Base-by-base conservation (phyloP, 148 eudicot species). In the Cornus suecica region DNA sequence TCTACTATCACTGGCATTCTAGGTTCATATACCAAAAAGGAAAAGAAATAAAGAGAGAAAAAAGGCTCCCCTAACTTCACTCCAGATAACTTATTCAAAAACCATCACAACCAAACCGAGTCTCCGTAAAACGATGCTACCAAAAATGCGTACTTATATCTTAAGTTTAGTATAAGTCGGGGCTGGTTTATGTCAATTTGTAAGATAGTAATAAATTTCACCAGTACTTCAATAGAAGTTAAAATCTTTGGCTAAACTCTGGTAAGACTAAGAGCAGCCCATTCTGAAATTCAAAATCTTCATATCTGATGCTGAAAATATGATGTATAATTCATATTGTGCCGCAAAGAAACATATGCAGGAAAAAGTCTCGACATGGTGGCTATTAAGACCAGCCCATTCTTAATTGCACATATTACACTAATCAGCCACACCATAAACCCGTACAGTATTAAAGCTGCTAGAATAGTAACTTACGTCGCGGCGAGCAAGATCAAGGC, bases 401-500 rank as follows among this genome's bases (percentile, higher is more conserved):
- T 32, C 37, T 32, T 8, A 7, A 7, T 22, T 18, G 62, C 24
- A 58, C 25, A 20, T n/a, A 58, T 48, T 11, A 58, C 62, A 58
- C 62, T 20, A 58, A 5, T 58, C n/a, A 22, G 24, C 24, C 62
- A 18, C 62, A 58, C n/a, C n/a, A 58, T 22, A n/a, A 58, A 58
- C 62, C 10, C 28, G 42, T 22, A 15, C 6, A 63, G 56, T 22
- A 45, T 64, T 29, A 65, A 25, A 22, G 51, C 51, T 65, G 75
- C 45, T 15, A 81, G 56, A 61, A 65, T 10, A 20, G 22, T 37
- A 32, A 77, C 97, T 30, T 86, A 95, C 99, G 85, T 95, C 99
- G 81, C 89, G 92, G 78, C 97, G 88, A 79, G 99, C 99, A 80
- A 95, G 97, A 90, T 95, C 99, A 84, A 95, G 99, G 65, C 99